Conservation (phyloP, 441 rosid species). For the Cnidoscolus chayamansa region DNA sequence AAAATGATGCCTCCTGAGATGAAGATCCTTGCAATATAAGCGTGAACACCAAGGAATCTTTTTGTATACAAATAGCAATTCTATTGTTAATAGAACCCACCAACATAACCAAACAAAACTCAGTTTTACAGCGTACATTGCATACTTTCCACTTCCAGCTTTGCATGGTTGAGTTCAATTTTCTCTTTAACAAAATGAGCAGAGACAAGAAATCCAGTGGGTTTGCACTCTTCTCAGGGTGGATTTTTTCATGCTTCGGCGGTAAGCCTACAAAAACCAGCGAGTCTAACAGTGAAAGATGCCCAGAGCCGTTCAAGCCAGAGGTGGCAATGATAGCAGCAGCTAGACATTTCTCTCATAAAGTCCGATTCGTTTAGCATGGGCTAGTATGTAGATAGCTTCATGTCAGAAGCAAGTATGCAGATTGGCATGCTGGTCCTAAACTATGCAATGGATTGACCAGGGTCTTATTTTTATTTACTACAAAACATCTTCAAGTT, state of each 20-base stretch:
- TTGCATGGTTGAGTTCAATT: background rate
- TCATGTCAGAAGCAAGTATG: too few relatives aligned
- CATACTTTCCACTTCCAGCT: too few relatives aligned
- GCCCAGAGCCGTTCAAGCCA: background rate
- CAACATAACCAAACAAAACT: background rate
- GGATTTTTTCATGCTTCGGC: slow-evolving; percentile 8
- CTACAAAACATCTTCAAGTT: too few relatives aligned
- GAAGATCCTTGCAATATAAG: background rate
- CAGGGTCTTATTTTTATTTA: too few relatives aligned
- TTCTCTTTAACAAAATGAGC: slow-evolving; percentile 19
- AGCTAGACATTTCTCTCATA: slow-evolving; percentile 38
- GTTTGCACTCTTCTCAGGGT: slow-evolving; percentile 4
- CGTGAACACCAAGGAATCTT: slow-evolving; percentile 17
- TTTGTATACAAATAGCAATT: background rate
- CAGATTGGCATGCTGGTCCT: too few relatives aligned
- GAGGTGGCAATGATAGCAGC: slow-evolving; percentile 28
- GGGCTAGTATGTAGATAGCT: too few relatives aligned
- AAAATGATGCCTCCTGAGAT: background rate
- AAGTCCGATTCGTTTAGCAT: background rate
- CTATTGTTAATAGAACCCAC: background rate
- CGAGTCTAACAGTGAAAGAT: background rate
- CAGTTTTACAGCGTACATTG: too few relatives aligned
- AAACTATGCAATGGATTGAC: too few relatives aligned
- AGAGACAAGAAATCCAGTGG: background rate
- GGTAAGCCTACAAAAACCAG: background rate